A percentile compares a stretch with the other conserved stretches of the same genome.
Evolutionary conservation across 352 stramenopile genomes (phyloP).

Genomic region (Pilasporangium apinafurcum): DNA sequence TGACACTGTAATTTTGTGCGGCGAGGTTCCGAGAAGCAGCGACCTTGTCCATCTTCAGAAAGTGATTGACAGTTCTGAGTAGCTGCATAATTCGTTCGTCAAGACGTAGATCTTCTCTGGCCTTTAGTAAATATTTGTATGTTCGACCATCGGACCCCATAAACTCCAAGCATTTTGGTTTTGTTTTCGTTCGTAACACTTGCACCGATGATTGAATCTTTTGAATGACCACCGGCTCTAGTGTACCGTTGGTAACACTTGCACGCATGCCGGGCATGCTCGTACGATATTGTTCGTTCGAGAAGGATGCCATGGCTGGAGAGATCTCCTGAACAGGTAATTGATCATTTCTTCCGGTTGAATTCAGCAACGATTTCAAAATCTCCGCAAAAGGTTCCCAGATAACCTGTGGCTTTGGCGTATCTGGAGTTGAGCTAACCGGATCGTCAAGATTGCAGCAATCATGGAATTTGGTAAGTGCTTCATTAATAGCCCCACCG

Average conservation of each 20-base stretch:
- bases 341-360: slow-evolving; percentile 34
- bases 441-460: slow-evolving; percentile 25
- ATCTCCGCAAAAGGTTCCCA: slow-evolving; percentile 79
- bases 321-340: slow-evolving; percentile 71
- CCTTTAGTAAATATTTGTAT: slow-evolving; percentile 84
- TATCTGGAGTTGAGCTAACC: not conserved
- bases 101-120: slow-evolving; percentile 82
- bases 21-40: slow-evolving; percentile 33
- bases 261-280: slow-evolving; percentile 53
- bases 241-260: slow-evolving; percentile 1
- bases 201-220: slow-evolving; percentile 27
- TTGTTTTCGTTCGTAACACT: slow-evolving; percentile 78
- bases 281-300: slow-evolving; percentile 24
- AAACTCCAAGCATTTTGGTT: slow-evolving; percentile 81
- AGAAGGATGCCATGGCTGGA: slow-evolving; percentile 38
- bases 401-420: slow-evolving; percentile 13
- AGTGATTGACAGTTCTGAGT: slow-evolving; percentile 61
- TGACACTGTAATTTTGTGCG: slow-evolving; percentile 69
- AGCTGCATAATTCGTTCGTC: slow-evolving; percentile 91
- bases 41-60: slow-evolving; percentile 44
- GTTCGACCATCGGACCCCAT: slow-evolving; percentile 61
- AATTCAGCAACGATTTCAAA: slow-evolving; percentile 44
- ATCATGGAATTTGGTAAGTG: slow-evolving; percentile 31
- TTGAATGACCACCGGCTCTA: slow-evolving; percentile 28
- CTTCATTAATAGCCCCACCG: slow-evolving; percentile 36